phyloP scores from a whole-genome alignment of 805 yeast species.

The Suhomyces tanzawaensis region DNA sequence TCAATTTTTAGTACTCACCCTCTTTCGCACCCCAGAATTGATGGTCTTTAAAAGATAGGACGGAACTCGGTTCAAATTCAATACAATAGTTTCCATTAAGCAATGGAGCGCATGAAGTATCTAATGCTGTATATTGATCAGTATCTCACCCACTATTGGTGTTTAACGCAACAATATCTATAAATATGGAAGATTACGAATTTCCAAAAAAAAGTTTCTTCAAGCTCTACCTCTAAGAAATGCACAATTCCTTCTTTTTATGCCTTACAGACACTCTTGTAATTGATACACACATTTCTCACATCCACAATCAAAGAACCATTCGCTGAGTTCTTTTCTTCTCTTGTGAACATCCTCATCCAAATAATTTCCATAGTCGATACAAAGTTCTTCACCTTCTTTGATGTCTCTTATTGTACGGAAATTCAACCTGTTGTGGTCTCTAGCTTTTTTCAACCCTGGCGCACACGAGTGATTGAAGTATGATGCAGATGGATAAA shows the following conservation, averaged over 20 bases:
- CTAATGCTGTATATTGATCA: too few species aligned
- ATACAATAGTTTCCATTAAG: too few species aligned
- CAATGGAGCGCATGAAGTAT: too few species aligned
- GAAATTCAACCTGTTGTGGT: slow-evolving; percentile 40
- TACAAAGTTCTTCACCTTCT: slow-evolving; percentile 51
- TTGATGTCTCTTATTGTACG: slow-evolving; percentile 38
- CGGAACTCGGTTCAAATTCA: too few species aligned
- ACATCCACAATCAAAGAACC: slow-evolving; percentile 63
- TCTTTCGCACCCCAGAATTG: too few species aligned
- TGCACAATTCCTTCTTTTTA: not conserved
- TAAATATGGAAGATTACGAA: not conserved
- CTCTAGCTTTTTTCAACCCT: slow-evolving; percentile 48
- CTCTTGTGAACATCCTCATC: slow-evolving; percentile 42
- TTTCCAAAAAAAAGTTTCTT: too few species aligned
- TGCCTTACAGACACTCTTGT: not conserved
- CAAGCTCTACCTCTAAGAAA: too few species aligned
- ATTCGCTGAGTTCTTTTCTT: slow-evolving; percentile 42
- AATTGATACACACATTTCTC: slow-evolving; percentile 32
- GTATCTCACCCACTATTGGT: too few species aligned
- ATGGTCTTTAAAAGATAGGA: too few species aligned
- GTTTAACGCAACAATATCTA: not conserved
- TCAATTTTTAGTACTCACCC: too few species aligned
- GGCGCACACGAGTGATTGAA: slow-evolving; percentile 68
- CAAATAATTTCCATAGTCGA: slow-evolving; percentile 56
- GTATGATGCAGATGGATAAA: slow-evolving; percentile 62